Base-by-base conservation (phyloP, 1,139 yeast species). In the Fermentozyma sake region DNA sequence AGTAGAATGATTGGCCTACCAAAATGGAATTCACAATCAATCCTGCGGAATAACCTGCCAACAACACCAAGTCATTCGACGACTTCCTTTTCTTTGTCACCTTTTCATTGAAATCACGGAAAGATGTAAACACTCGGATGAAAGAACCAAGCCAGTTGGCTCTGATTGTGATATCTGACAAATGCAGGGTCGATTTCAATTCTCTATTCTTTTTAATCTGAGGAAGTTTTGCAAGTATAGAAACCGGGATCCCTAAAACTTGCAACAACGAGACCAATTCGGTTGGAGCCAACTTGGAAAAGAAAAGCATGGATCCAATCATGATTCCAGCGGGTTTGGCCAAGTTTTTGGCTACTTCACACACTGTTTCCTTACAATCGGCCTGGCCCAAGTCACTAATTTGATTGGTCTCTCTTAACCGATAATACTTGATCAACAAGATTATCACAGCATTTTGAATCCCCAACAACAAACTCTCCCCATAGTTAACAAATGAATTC, bases 61-160 rank as follows among this genome's bases (percentile, higher is more conserved):
- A 44, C 42, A 51, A 47, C 11, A 50, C 48, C 28, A 23, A 22
- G 29, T 49, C 51, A 16, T 44, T 33, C 14, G 11, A 16, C 15
- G 27, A 22, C 14, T 20, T 29, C 29, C 26, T 34, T 8, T 27
- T 29, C 9, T 28, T 19, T 18, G 28, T 27, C 3, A 33, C 21
- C 36, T 36, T 41, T 14, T 32, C 23, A 12, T 24, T 31, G 33
- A 28, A 32, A 24, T 34, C 49, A 37, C 64, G 69, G 22, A 68
- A 30, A 1, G 80, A 72, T 19, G 84, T 77, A 45, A 70, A 74
- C 10, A 76, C 73, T 32, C 84, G 59, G 15, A 74, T 69, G 18
- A 69, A 50, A 3, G 79, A 63, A 1, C 83, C 83, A 8, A 71
- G 32, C 19, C 71, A 59, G 44, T 75, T 73, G 32, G 77, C 79